A percentile compares a stretch with the other conserved stretches of the same genome.
Evolutionary conservation across 176 grass and related monocot genomes (phyloP).

Genomic region (Avena sativa): DNA sequence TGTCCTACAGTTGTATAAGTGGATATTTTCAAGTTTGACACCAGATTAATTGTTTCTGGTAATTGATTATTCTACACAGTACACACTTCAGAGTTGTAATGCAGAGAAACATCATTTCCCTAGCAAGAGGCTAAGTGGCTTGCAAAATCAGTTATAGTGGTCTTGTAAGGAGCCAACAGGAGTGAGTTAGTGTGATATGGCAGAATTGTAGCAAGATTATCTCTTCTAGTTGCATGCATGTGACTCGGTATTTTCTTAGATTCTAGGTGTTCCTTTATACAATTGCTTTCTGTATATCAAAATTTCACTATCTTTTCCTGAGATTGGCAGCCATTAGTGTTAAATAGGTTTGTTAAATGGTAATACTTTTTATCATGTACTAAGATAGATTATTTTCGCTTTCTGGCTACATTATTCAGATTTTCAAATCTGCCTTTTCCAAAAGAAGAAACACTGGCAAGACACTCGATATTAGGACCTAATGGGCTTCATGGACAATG

Average conservation of each 20-base stretch:
- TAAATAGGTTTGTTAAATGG: constrained; percentile 20
- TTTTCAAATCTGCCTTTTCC: constrained; percentile 73
- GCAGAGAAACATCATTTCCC: constrained; percentile 30
- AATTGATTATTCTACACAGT: constrained; percentile 14
- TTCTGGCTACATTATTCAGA: constrained; percentile 58
- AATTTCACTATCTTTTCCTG: not conserved
- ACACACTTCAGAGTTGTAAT: constrained; percentile 31
- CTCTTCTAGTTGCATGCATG: constrained; percentile 11
- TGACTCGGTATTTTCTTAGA: constrained; percentile 14
- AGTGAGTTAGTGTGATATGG: not conserved
- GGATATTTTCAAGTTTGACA: constrained; percentile 16
- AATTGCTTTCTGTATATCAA: not conserved
- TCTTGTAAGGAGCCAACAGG: not conserved
- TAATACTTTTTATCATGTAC: constrained; percentile 16
- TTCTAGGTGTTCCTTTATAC: constrained; percentile 21
- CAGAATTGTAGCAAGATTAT: not conserved
- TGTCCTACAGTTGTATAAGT: constrained; percentile 19
- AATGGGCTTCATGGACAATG: constrained; percentile 82
- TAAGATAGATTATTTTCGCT: constrained; percentile 13
- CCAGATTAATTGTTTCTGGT: constrained; percentile 12
- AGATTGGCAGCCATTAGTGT: constrained; percentile 23
- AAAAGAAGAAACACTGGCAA: constrained; percentile 97
- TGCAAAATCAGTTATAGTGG: constrained; percentile 8
- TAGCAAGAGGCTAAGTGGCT: constrained; percentile 9
- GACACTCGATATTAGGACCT: constrained; percentile 97